phyloP scores from a whole-genome alignment of 257 asterid species.

The Penstemon barbatus region DNA sequence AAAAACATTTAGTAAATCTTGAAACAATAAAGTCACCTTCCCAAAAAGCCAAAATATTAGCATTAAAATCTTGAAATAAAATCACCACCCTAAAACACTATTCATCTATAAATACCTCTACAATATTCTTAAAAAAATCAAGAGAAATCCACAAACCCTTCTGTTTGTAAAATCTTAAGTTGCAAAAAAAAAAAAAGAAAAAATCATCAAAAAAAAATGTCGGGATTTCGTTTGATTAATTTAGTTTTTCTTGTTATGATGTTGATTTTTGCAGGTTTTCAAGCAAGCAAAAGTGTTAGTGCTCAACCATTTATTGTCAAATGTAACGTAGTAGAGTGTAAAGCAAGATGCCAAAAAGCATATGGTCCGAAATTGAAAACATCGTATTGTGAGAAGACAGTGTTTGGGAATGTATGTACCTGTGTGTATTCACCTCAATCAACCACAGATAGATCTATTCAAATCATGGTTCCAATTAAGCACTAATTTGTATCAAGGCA shows the following conservation, averaged over 20 bases:
- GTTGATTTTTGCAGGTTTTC: not conserved
- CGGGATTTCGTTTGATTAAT: not conserved
- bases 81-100: no score
- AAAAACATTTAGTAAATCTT: no score
- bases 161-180: no score
- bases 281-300: not conserved
- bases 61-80: no score
- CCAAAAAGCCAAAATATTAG: no score
- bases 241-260: not conserved
- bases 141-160: no score
- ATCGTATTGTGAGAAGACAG: conserved; percentile 10
- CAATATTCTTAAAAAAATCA: no score
- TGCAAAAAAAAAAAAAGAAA: no score
- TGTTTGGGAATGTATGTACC: not conserved
- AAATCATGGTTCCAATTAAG: not conserved
- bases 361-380: not conserved
- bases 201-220: not conserved
- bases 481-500: no score
- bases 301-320: not conserved
- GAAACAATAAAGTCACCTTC: no score
- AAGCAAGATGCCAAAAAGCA: conserved; percentile 8
- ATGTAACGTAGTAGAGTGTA: conserved; percentile 15
- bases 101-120: no score
- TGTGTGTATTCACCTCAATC: conserved; percentile 8
- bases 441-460: not conserved